phyloP scores from a whole-genome alignment of 495 filamentous ascomycete species.

The Aspergillus panamensis region DNA sequence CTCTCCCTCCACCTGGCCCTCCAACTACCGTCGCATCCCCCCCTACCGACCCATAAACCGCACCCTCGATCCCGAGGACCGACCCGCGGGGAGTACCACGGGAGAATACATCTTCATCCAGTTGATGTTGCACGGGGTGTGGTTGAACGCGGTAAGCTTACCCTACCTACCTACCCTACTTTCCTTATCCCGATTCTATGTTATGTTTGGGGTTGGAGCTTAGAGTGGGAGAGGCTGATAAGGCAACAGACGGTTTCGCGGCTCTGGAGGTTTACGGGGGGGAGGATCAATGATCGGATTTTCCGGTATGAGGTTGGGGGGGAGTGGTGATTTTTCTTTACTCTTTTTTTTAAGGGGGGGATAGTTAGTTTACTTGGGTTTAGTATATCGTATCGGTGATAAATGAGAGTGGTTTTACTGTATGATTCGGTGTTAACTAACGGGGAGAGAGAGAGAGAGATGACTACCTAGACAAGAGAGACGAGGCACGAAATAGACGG shows the following conservation, averaged over 20 bases:
- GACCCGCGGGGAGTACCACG: slow-evolving; percentile 41
- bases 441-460: not conserved
- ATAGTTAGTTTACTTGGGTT: too few relatives aligned
- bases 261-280: slow-evolving; percentile 44
- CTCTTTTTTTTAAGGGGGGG: too few relatives aligned
- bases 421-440: too few relatives aligned
- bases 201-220: not conserved
- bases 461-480: not conserved
- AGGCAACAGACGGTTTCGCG: slow-evolving; percentile 28
- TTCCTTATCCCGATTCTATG: not conserved
- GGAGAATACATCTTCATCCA: slow-evolving; percentile 46
- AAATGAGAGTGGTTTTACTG: too few relatives aligned
- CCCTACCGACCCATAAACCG: slow-evolving; percentile 47
- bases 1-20: slow-evolving; percentile 37
- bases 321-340: slow-evolving; percentile 37
- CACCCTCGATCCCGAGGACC: slow-evolving; percentile 36
- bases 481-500: not conserved
- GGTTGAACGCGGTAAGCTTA: slow-evolving; percentile 49
- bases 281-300: slow-evolving; percentile 39
- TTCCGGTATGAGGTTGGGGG: slow-evolving; percentile 50
- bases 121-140: slow-evolving; percentile 52
- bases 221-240: not conserved
- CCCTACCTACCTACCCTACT: not conserved
- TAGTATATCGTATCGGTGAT: too few relatives aligned
- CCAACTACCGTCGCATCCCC: slow-evolving; percentile 47